Evolutionary conservation across 1,139 yeast genomes (phyloP).

Genomic region (Lodderomyces parapsilosis): DNA sequence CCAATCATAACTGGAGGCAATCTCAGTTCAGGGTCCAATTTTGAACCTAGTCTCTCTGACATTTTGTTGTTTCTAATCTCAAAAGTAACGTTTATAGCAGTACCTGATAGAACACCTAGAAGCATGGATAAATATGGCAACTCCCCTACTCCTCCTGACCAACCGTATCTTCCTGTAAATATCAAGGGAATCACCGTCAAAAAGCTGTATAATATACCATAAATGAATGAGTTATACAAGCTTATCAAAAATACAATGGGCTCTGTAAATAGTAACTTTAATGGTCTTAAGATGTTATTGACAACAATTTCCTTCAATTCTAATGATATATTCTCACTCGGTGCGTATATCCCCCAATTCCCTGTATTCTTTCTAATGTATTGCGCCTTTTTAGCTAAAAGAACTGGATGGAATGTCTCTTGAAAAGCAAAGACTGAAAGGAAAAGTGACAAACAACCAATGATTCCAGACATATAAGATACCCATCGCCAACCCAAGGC

Average conservation of each 20-base stretch:
- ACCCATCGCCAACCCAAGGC: constrained; percentile 59
- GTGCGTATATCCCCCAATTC: constrained; percentile 81
- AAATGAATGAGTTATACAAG: constrained; percentile 77
- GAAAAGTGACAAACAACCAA: constrained; percentile 35
- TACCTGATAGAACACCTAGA: constrained; percentile 63
- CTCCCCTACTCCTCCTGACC: constrained; percentile 52
- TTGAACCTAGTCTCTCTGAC: constrained; percentile 52
- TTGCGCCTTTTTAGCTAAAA: constrained; percentile 62
- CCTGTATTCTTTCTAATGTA: constrained; percentile 53
- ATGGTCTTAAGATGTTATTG: constrained; percentile 69
- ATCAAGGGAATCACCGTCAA: constrained; percentile 79
- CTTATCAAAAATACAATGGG: constrained; percentile 71
- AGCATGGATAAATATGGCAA: constrained; percentile 61
- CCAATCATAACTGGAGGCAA: constrained; percentile 74
- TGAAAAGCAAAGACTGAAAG: constrained; percentile 31
- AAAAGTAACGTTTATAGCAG: constrained; percentile 32
- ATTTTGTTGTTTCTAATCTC: constrained; percentile 23
- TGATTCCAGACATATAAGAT: constrained; percentile 50
- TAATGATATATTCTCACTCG: constrained; percentile 71
- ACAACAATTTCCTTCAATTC: constrained; percentile 62
- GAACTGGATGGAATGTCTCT: constrained; percentile 52
- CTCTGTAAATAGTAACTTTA: constrained; percentile 64
- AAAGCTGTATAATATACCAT: constrained; percentile 75
- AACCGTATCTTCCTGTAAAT: constrained; percentile 59
- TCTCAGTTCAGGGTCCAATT: constrained; percentile 76